These are phyloP conservation scores for Candida palmyrensis DNA, from an alignment of 805 yeast species.

Conservation along the genomic window DNA sequence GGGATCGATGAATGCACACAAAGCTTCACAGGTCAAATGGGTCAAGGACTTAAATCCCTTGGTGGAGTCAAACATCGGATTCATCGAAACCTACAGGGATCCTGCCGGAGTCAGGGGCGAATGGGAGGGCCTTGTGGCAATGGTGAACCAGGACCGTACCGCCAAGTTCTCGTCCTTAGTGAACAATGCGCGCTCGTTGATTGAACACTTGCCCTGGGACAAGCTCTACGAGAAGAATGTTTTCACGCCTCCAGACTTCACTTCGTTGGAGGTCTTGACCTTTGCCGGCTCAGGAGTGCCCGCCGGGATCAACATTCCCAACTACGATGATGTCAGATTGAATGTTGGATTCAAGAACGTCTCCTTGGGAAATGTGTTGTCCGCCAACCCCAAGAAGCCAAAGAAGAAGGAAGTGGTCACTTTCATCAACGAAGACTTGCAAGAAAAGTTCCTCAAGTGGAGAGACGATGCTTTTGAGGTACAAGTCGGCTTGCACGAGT, in stretches of 20 bases:
- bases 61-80: slow-evolving; percentile 73
- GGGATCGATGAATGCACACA: slow-evolving; percentile 83
- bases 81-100: slow-evolving; percentile 89
- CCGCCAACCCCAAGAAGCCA: slow-evolving; percentile 61
- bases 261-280: slow-evolving; percentile 83
- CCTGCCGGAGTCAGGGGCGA: slow-evolving; percentile 91
- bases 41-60: slow-evolving; percentile 80
- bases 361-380: slow-evolving; percentile 78
- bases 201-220: slow-evolving; percentile 73
- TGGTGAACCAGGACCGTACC: slow-evolving; percentile 85
- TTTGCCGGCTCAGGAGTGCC: slow-evolving; percentile 90
- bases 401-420: slow-evolving; percentile 63
- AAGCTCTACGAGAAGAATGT: slow-evolving; percentile 69
- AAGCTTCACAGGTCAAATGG: slow-evolving; percentile 81
- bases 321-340: slow-evolving; percentile 83
- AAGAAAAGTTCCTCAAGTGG: slow-evolving; percentile 59
- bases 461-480: slow-evolving; percentile 84
- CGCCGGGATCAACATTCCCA: slow-evolving; percentile 90
- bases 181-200: slow-evolving; percentile 57
- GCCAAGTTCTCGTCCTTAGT: slow-evolving; percentile 72
- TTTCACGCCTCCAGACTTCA: slow-evolving; percentile 91
- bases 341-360: slow-evolving; percentile 86
- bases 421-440: slow-evolving; percentile 51
- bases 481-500: slow-evolving; percentile 90
- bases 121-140: slow-evolving; percentile 89